Evolutionary conservation across 2,329 filamentous ascomycete genomes (phyloP).

Genomic region (Neophaeococcomyces mojaviensis): DNA sequence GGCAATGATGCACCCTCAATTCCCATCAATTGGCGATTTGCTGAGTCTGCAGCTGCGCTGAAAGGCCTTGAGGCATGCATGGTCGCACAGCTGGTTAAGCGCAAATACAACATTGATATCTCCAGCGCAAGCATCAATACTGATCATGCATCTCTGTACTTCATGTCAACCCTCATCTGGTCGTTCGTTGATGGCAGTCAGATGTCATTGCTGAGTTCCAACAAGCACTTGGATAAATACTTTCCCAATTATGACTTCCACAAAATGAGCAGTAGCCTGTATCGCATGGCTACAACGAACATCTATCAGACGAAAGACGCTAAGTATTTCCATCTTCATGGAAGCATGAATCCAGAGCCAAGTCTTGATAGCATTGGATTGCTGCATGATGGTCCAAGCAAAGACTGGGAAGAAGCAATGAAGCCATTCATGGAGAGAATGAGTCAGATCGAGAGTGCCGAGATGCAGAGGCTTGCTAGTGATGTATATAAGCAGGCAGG

Average conservation of each 20-base stretch:
- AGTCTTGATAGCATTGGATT: conserved; percentile 33
- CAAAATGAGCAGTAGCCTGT: conserved; percentile 42
- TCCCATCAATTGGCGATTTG: conserved; percentile 51
- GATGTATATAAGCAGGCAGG: conserved; percentile 36
- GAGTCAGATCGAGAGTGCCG: conserved; percentile 26
- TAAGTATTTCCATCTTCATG: conserved; percentile 42
- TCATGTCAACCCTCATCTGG: conserved; percentile 34
- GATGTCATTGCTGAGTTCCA: conserved; percentile 16
- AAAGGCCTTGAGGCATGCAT: conserved; percentile 45
- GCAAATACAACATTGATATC: conserved; percentile 39
- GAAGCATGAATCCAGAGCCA: conserved; percentile 40
- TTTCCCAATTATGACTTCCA: conserved; percentile 56
- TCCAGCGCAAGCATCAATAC: conserved; percentile 42
- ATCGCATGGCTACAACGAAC: conserved; percentile 27
- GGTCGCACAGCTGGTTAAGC: conserved; percentile 37
- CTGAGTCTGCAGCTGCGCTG: conserved; percentile 45
- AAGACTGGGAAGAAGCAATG: conserved; percentile 26
- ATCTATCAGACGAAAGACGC: conserved; percentile 43
- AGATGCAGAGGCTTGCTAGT: conserved; percentile 30
- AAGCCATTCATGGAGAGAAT: conserved; percentile 30
- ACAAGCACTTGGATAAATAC: conserved; percentile 12
- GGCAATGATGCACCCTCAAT: conserved; percentile 40
- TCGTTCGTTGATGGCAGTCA: conserved; percentile 27
- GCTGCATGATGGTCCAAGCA: conserved; percentile 26
- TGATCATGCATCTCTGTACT: conserved; percentile 39